Percentiles rank a stretch among this genome's conserved stretches.
These are phyloP conservation scores for Termitomyces sp. DNA, from an alignment of 768 basidiomycete genomes.

Conservation along the genomic window DNA sequence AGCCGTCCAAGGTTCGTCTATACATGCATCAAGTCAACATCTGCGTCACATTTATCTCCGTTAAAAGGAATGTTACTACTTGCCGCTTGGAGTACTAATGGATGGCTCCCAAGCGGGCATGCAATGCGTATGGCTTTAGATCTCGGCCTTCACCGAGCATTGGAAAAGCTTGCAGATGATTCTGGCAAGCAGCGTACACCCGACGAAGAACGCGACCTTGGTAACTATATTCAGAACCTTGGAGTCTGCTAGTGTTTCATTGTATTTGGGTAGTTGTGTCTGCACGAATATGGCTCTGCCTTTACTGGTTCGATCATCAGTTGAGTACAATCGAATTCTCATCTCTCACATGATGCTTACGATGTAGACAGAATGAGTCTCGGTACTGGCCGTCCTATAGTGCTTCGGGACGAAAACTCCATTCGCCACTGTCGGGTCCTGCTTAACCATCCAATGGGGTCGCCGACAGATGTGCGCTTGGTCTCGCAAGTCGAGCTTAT, in stretches of 20 bases:
- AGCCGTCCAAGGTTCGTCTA: slow-evolving; percentile 75
- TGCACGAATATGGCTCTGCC: slow-evolving; percentile 89
- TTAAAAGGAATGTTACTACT: slow-evolving; percentile 79
- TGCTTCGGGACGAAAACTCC: slow-evolving; percentile 84
- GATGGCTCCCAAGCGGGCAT: slow-evolving; percentile 93
- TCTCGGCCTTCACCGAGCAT: slow-evolving; percentile 85
- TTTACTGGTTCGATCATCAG: slow-evolving; percentile 98
- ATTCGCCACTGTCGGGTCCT: slow-evolving; percentile 81
- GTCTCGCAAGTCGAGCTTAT: slow-evolving; percentile 87
- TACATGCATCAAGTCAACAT: slow-evolving; percentile 11
- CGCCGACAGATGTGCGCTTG: slow-evolving; percentile 85
- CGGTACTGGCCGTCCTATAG: slow-evolving; percentile 86
- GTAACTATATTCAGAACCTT: slow-evolving; percentile 32
- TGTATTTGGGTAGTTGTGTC: slow-evolving; percentile 61
- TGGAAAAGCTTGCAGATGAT: slow-evolving; percentile 85
- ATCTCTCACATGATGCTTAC: slow-evolving; percentile 4
- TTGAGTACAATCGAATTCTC: slow-evolving; percentile 29
- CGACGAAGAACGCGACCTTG: slow-evolving; percentile 84
- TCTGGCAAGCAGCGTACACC: slow-evolving; percentile 61
- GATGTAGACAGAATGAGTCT: slow-evolving; percentile 67
- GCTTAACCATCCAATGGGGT: slow-evolving; percentile 80
- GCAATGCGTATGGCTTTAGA: slow-evolving; percentile 96
- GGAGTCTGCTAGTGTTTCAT: background rate
- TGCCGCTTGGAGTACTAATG: slow-evolving; percentile 91
- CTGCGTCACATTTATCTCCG: slow-evolving; percentile 12